phyloP scores from a whole-genome alignment of 805 yeast species.

The Yamadazyma scolyti region DNA sequence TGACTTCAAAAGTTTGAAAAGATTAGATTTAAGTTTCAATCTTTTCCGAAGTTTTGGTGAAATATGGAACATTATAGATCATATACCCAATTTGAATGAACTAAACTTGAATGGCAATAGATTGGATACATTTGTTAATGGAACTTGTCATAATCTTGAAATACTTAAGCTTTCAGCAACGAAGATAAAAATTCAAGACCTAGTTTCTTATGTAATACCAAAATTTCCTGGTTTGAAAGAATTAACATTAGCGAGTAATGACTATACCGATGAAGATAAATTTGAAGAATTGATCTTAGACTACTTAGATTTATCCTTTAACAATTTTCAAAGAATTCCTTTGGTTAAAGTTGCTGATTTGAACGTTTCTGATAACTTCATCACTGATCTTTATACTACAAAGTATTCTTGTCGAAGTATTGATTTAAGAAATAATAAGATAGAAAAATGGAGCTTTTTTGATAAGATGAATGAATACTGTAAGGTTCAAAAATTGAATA shows the following conservation, averaged over 20 bases:
- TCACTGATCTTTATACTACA: not conserved
- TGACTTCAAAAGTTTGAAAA: slow-evolving; percentile 15
- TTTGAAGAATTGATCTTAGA: slow-evolving; percentile 8
- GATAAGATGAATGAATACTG: slow-evolving; percentile 31
- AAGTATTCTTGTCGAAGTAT: slow-evolving; percentile 16
- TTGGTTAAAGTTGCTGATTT: slow-evolving; percentile 12
- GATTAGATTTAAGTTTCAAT: slow-evolving; percentile 61
- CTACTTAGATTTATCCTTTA: slow-evolving; percentile 37
- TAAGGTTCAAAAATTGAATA: slow-evolving; percentile 45
- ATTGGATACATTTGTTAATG: slow-evolving; percentile 16
- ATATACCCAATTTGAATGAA: slow-evolving; percentile 33
- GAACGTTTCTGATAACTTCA: slow-evolving; percentile 9
- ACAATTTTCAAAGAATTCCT: slow-evolving; percentile 33
- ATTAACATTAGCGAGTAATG: slow-evolving; percentile 33
- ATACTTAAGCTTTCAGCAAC: slow-evolving; percentile 26
- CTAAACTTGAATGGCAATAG: slow-evolving; percentile 57
- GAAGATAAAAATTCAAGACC: slow-evolving; percentile 10
- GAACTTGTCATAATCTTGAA: slow-evolving; percentile 6
- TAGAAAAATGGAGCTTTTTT: slow-evolving; percentile 45
- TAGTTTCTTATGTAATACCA: slow-evolving; percentile 15
- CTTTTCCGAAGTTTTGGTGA: slow-evolving; percentile 41
- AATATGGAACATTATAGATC: slow-evolving; percentile 32
- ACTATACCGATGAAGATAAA: slow-evolving; percentile 17
- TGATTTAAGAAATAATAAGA: slow-evolving; percentile 50
- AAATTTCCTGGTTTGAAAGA: slow-evolving; percentile 37